Evolutionary conservation across 2,329 filamentous ascomycete species (phyloP), one percentile per base, ranked within the genome.

Genomic region (Botrytis squamosa): DNA sequence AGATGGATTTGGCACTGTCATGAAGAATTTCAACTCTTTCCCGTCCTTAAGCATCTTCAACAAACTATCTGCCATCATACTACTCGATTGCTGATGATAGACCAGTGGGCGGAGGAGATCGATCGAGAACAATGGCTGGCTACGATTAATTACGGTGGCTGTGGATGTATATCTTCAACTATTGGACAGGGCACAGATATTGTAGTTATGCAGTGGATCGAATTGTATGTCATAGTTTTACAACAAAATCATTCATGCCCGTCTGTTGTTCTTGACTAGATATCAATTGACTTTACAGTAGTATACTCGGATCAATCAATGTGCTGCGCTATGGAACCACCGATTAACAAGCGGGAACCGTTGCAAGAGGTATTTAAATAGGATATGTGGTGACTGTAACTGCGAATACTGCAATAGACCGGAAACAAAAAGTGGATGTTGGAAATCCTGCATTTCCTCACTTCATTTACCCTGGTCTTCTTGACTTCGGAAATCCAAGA

Each of bases 51-150:
- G 49, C 25, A 55, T 55, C 25, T 7, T n/a, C 49, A 55, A n/a
- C 5, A 55, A n/a, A 55, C 4, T 16, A 16, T 2, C 12, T 16
- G 7, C 12, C 25, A n/a, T 16, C 12, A n/a, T 16, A 7, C 2
- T 5, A 16, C 2, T 0, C 12, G 12, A n/a, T n/a, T 14, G 0
- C 25, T 55, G 4, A 16, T n/a, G 12, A n/a, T 14, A 16, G 12
- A 14, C 12, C 5, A 55, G 5, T n/a, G 2, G 4, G 49, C 4
- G 2, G 10, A n/a, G 0, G 12, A 52, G 25, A 52, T n/a, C 5
- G 4, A 0, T 16, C 4, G 1, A n/a, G 12, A 6, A 3, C 4
- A 16, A n/a, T 12, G 25, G 25, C 10, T 7, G 49, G 12, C 25
- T n/a, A 7, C 12, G 25, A 2, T n/a, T 8, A 55, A n/a, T 55